phyloP scores from a whole-genome alignment of 2,329 filamentous ascomycete species.

The Cercospora zeina region DNA sequence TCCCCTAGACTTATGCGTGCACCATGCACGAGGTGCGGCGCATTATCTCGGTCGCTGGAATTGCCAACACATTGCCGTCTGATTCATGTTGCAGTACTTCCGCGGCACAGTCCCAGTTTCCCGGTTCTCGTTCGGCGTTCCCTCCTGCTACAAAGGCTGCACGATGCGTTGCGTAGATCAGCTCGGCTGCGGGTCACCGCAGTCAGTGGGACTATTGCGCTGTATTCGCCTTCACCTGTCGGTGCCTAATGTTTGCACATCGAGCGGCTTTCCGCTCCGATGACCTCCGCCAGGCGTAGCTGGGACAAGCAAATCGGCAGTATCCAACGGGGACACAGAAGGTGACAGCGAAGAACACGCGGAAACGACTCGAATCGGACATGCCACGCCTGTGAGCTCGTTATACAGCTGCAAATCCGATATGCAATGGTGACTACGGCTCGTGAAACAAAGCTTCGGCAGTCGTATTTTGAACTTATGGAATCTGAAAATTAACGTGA shows the following conservation, averaged over 20 bases:
- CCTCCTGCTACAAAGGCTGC: not conserved
- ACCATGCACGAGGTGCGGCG: not conserved
- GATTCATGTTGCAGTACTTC: not conserved
- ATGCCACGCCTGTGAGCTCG: not conserved
- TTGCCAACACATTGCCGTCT: constrained; percentile 3
- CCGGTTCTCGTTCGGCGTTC: not conserved
- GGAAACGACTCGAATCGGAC: not conserved
- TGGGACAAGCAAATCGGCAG: not conserved
- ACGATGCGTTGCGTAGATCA: not conserved
- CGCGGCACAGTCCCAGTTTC: constrained; percentile 4
- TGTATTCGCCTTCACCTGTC: not conserved
- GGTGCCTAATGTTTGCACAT: not conserved
- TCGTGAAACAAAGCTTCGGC: constrained; percentile 8
- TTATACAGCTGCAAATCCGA: not conserved
- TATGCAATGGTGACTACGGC: not conserved
- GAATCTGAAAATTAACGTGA: not conserved
- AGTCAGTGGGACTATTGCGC: not conserved
- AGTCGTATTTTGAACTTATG: not conserved
- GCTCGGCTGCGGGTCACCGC: not conserved
- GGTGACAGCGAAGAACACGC: not conserved
- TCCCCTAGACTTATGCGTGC: not conserved
- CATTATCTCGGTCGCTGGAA: not conserved
- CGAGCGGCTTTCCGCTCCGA: not conserved
- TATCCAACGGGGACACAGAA: not conserved
- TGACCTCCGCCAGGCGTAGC: not conserved